Conservation (phyloP, 805 yeast genomes). For the Debaryomyces tyrocola region DNA sequence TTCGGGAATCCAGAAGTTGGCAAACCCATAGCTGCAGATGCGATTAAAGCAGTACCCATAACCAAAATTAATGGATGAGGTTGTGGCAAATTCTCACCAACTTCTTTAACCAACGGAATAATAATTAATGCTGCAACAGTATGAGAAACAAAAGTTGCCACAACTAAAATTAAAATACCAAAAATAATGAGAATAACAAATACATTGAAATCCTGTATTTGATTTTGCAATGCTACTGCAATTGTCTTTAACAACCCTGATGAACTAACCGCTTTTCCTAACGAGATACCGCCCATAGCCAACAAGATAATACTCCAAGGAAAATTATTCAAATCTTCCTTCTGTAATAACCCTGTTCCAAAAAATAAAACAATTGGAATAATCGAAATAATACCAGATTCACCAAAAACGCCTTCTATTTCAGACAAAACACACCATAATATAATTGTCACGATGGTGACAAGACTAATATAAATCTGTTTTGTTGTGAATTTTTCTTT, state of each 20-base stretch:
- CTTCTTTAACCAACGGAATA: conserved; percentile 42
- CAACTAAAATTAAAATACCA: conserved; percentile 38
- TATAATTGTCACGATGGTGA: conserved; percentile 44
- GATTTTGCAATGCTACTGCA: conserved; percentile 44
- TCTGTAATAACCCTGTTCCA: conserved; percentile 49
- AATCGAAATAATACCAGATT: conserved; percentile 48
- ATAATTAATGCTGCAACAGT: conserved; percentile 46
- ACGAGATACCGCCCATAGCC: conserved; percentile 58
- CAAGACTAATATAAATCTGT: conserved; percentile 43
- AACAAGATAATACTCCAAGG: conserved; percentile 57
- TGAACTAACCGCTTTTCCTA: conserved; percentile 51
- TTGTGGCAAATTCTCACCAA: conserved; percentile 35
- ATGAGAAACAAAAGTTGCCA: conserved; percentile 46
- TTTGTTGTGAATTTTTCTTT: conserved; percentile 44
- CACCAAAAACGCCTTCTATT: conserved; percentile 44
- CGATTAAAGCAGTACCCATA: conserved; percentile 42
- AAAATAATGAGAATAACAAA: conserved; percentile 47
- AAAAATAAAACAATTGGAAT: conserved; percentile 50
- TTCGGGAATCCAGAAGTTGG: conserved; percentile 47
- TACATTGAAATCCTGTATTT: conserved; percentile 42
- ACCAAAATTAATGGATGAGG: conserved; percentile 41
- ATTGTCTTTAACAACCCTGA: conserved; percentile 49
- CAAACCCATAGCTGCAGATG: conserved; percentile 47
- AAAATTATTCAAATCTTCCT: conserved; percentile 49
- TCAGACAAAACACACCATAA: conserved; percentile 51